Evolutionary conservation across 352 stramenopile genomes (phyloP).

Genomic region (Globisporangium iwayamae): DNA sequence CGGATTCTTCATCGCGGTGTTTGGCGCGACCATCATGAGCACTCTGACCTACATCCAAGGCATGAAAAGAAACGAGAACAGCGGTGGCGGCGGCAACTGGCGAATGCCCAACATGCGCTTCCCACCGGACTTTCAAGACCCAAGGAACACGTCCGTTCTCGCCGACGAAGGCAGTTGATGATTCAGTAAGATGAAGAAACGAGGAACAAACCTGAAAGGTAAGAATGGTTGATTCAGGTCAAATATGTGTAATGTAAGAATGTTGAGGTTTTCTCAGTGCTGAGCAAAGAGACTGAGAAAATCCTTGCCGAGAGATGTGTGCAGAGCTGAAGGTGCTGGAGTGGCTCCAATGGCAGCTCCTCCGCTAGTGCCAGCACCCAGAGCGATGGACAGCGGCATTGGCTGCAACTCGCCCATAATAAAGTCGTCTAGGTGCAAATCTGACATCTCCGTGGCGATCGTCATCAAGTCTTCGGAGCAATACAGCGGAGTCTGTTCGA

Average conservation of each 20-base stretch:
- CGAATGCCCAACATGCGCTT: slow-evolving; percentile 18
- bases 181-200: neutral
- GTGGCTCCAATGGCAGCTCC: slow-evolving; percentile 1
- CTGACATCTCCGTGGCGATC: slow-evolving; percentile 47
- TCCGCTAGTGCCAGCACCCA: slow-evolving; percentile 8
- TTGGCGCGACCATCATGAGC: slow-evolving; percentile 77
- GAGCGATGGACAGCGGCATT: slow-evolving; percentile 6
- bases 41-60: slow-evolving; percentile 65
- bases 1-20: slow-evolving; percentile 56
- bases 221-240: neutral
- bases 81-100: neutral
- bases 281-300: slow-evolving; percentile 81
- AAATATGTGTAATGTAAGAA: slow-evolving; percentile 2
- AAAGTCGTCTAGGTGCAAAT: slow-evolving; percentile 70
- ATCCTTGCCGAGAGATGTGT: slow-evolving; percentile 72
- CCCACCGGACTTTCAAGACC: slow-evolving; percentile 8
- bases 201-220: neutral
- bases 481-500: slow-evolving; percentile 65
- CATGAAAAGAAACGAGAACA: neutral
- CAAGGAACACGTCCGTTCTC: slow-evolving; percentile 2
- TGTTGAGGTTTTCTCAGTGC: slow-evolving; percentile 31
- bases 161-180: neutral
- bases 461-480: slow-evolving; percentile 53
- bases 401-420: slow-evolving; percentile 31
- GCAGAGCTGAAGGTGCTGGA: slow-evolving; percentile 28